Evolutionary conservation across 352 stramenopile species (phyloP).

Genomic region (Phytopythium montanum): DNA sequence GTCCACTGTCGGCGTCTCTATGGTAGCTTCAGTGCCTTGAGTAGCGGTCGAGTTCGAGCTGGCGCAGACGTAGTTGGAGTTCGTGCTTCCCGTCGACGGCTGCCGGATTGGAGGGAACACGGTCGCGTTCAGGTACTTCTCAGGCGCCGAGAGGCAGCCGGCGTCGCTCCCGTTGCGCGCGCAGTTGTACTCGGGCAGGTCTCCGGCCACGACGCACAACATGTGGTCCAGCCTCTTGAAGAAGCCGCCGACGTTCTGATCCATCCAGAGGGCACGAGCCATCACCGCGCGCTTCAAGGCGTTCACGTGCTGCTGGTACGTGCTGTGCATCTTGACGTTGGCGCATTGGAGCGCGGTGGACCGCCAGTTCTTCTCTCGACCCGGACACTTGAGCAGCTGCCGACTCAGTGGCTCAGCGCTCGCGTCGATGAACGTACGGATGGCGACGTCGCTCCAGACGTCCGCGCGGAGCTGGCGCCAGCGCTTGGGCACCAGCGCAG

Average conservation of each 20-base stretch:
- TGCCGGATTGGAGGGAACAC: conserved; percentile 37
- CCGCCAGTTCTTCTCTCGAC: conserved; percentile 28
- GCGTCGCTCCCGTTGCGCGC: conserved; percentile 40
- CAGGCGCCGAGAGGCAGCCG: conserved; percentile 35
- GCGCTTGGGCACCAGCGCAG: conserved; percentile 46
- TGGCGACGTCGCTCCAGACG: conserved; percentile 51
- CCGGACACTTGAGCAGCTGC: conserved; percentile 37
- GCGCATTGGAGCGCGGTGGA: conserved; percentile 53
- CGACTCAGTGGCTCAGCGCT: conserved; percentile 36
- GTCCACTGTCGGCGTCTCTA: conserved; percentile 56
- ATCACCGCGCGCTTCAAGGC: conserved; percentile 27
- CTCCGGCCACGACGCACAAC: conserved; percentile 31
- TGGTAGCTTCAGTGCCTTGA: background rate
- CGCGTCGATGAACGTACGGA: conserved; percentile 37
- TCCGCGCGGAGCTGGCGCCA: conserved; percentile 39
- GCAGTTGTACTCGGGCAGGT: conserved; percentile 55
- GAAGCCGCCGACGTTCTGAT: conserved; percentile 30
- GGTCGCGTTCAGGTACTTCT: conserved; percentile 36
- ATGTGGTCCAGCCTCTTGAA: conserved; percentile 30
- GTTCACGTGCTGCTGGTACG: conserved; percentile 36
- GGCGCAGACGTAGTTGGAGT: background rate
- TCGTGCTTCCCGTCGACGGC: conserved; percentile 13
- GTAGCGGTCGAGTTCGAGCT: background rate
- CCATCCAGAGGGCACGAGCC: conserved; percentile 50
- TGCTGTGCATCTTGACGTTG: conserved; percentile 36